A percentile compares a stretch with the other conserved stretches of the same genome.
Conservation (phyloP, 2,329 filamentous ascomycete genomes). For the Cryphonectria nitschkei region DNA sequence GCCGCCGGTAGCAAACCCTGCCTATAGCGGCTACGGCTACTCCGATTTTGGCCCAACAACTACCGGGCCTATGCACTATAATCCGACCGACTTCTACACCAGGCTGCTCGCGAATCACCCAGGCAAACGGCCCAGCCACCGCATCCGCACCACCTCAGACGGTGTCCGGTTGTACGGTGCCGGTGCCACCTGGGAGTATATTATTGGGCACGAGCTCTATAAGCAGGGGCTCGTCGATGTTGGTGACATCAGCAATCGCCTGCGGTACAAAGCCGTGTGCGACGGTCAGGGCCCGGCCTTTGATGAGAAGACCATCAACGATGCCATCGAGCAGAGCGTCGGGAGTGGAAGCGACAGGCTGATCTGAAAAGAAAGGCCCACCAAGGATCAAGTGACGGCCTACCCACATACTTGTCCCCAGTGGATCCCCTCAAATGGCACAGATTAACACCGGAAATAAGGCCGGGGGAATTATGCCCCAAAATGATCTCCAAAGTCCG, state of each 20-base stretch:
- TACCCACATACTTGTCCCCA: too few species aligned
- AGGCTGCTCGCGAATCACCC: slow-evolving; percentile 63
- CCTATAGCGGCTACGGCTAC: slow-evolving; percentile 38
- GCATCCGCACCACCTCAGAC: slow-evolving; percentile 66
- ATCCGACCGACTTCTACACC: slow-evolving; percentile 72
- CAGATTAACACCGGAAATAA: too few species aligned
- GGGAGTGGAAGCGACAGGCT: slow-evolving; percentile 79
- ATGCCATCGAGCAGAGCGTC: slow-evolving; percentile 78
- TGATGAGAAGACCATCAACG: slow-evolving; percentile 72
- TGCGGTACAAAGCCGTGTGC: slow-evolving; percentile 77
- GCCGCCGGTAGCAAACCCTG: neutral
- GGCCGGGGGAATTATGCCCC: too few species aligned
- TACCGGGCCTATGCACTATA: slow-evolving; percentile 72
- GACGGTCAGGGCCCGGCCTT: slow-evolving; percentile 90
- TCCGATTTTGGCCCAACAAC: slow-evolving; percentile 50
- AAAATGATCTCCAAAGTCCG: too few species aligned
- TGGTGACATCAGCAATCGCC: slow-evolving; percentile 74
- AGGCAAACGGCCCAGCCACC: slow-evolving; percentile 68
- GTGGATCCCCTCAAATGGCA: too few species aligned
- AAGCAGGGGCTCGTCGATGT: slow-evolving; percentile 80
- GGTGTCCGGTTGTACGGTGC: slow-evolving; percentile 74
- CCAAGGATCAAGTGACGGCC: neutral
- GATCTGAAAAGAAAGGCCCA: slow-evolving; percentile 37
- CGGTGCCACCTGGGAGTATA: slow-evolving; percentile 86
- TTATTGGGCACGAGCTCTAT: slow-evolving; percentile 79